These are phyloP conservation scores for Cryptococcus amylolentus DNA, from an alignment of 1,284 basidiomycete genomes.

Conservation along the genomic window DNA sequence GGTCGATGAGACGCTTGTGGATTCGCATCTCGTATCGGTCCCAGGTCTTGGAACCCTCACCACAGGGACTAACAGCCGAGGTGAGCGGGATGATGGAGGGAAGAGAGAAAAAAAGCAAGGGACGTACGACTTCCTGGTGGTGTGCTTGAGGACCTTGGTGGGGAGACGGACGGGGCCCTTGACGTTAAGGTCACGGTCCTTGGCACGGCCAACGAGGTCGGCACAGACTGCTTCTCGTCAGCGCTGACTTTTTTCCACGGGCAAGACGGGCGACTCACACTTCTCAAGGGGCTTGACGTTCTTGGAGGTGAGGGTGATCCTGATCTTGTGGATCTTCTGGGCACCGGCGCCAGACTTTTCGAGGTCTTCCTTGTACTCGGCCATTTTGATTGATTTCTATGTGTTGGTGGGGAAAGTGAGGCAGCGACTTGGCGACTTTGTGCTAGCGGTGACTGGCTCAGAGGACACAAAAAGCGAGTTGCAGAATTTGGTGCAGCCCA, in stretches of 20 bases:
- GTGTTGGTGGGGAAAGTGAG: slow-evolving; percentile 2
- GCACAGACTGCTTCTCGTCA: slow-evolving; percentile 65
- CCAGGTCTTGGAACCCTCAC: slow-evolving; percentile 99
- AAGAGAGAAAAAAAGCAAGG: not conserved
- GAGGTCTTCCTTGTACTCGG: slow-evolving; percentile 97
- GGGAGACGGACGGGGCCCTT: slow-evolving; percentile 99
- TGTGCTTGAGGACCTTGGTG: slow-evolving; percentile 97
- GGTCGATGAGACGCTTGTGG: slow-evolving; percentile 99
- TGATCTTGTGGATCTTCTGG: slow-evolving; percentile 96
- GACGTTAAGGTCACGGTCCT: slow-evolving; percentile 99
- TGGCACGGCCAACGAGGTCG: slow-evolving; percentile 97
- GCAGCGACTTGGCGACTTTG: slow-evolving; percentile 27
- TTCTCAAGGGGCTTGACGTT: slow-evolving; percentile 99
- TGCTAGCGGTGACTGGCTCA: slow-evolving; percentile 19
- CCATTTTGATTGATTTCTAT: slow-evolving; percentile 66
- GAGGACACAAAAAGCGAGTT: not conserved
- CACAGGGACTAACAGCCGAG: slow-evolving; percentile 71
- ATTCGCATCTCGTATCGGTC: slow-evolving; percentile 99
- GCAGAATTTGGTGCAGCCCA: not conserved
- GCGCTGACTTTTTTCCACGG: not conserved
- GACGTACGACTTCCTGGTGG: slow-evolving; percentile 93
- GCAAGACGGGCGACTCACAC: slow-evolving; percentile 59
- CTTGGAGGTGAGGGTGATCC: slow-evolving; percentile 97
- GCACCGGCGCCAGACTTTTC: slow-evolving; percentile 83
- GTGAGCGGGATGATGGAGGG: not conserved